Conservation (phyloP, 257 asterid genomes). For the Sherardia arvensis region DNA sequence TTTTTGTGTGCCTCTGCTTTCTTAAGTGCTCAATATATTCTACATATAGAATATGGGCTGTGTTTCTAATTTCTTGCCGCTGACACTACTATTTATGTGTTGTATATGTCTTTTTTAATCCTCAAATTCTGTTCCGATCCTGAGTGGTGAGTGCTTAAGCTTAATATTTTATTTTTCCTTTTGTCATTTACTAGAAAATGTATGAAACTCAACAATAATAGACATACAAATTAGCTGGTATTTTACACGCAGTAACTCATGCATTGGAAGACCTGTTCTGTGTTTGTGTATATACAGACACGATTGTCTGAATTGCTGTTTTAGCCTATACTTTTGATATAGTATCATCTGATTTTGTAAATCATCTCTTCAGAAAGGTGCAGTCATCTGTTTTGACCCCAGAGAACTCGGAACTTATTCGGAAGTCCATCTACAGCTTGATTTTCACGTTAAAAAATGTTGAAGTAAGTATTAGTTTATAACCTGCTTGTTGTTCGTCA, state of each 20-base stretch:
- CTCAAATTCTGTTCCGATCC: neutral
- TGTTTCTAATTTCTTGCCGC: neutral
- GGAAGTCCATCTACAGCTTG: conserved; percentile 76
- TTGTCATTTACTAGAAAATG: neutral
- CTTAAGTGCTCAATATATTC: neutral
- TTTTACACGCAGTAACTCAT: neutral
- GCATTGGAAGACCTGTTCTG: neutral
- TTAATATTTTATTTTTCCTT: neutral
- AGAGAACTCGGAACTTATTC: conserved; percentile 78
- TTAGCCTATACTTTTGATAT: neutral
- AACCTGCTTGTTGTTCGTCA: neutral
- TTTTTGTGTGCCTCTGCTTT: neutral
- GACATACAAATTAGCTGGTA: too few relatives aligned
- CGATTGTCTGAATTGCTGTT: neutral
- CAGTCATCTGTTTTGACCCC: conserved; percentile 79
- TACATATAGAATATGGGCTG: neutral
- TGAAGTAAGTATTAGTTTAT: conserved; percentile 42
- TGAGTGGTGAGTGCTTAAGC: neutral
- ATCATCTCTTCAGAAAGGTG: conserved; percentile 54
- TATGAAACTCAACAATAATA: neutral
- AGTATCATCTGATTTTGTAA: neutral
- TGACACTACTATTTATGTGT: neutral
- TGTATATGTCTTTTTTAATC: neutral
- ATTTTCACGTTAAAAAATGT: conserved; percentile 85
- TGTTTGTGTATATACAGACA: neutral